phyloP scores from a whole-genome alignment of 164 flowering plant species.

The Stephania yunnanensis region DNA sequence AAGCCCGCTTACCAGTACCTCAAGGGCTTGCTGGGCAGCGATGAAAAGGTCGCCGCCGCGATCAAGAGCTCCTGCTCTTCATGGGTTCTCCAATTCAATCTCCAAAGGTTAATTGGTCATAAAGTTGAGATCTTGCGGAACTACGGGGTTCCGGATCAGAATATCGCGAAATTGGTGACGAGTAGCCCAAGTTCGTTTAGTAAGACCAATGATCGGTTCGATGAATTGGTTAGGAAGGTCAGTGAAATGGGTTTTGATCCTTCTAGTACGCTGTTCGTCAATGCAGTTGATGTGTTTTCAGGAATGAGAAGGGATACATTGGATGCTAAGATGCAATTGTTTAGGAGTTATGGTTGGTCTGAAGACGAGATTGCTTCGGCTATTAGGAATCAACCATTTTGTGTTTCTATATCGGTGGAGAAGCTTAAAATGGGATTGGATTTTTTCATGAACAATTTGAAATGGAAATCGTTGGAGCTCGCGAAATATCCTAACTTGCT shows the following conservation, averaged over 20 bases:
- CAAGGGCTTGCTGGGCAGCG: conserved; percentile 8
- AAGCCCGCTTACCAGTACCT: conserved; percentile 9
- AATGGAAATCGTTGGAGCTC: conserved; percentile 1
- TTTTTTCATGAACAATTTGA: conserved; percentile 8
- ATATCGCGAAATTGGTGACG: background rate
- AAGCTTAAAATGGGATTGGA: conserved; percentile 2
- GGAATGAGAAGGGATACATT: background rate
- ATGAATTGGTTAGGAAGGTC: conserved; percentile 6
- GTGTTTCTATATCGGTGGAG: conserved; percentile 1
- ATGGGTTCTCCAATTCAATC: background rate
- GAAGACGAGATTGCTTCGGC: background rate
- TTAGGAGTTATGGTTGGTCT: conserved; percentile 6
- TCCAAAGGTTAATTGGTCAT: background rate
- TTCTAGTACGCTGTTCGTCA: background rate
- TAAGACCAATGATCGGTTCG: background rate
- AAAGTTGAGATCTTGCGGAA: conserved; percentile 19
- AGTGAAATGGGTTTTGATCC: conserved; percentile 7
- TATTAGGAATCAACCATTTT: background rate
- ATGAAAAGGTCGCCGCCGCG: conserved; percentile 10
- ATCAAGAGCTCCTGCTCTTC: background rate
- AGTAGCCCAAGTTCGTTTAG: background rate
- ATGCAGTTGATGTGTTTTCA: background rate
- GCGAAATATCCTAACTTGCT: background rate
- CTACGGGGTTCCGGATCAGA: conserved; percentile 18
- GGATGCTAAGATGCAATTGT: background rate